Evolutionary conservation across 2,329 filamentous ascomycete genomes (phyloP), one percentile per base, ranked within the genome.

Genomic region (Colletotrichum sojae): DNA sequence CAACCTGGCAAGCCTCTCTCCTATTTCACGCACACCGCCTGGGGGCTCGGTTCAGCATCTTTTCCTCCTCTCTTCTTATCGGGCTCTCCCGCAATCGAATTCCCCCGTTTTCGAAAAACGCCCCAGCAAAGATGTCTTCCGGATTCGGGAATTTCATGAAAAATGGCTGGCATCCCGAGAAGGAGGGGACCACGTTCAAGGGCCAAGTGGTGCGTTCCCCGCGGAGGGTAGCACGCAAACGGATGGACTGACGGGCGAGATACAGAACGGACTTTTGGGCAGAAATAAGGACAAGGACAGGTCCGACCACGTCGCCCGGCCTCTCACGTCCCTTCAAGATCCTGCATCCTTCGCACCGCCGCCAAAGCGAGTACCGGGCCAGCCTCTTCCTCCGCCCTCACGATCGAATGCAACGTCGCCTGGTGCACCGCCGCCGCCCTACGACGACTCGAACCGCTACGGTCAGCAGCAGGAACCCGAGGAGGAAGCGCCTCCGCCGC

Each of bases 331-430:
- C 4, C 85, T 97, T 36, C 90, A 89, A 77, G 94, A 97, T 76
- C 94, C 94, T 1, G 79, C 88, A 1, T 88, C 89, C 16, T 97
- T 97, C 77, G 94, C 89, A 2, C 93, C 94, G 25, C 94, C 94
- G 27, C 94, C 94, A 0, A 95, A 89, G 74, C 92, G 88, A 70
- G 79, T 77, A 13, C 75, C 74, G 16, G 62, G 63, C 59, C 55
- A 73, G 16, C 66, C 73, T 15, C 65, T 71, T 10, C 54, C 71
- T 22, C 18, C 68, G 56, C 60, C 74, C 4, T 67, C 73, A 12
- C 63, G 81, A 45, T 78, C 78, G 31, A 75, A 76, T 67, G 72
- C 78, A 51, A 86, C 76, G 80, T 83, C 65, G 80, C 79, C 76
- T 74, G 51, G 72, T 70, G 15, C 52, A 6, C 54, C 61, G 12